Conservation (phyloP, 2,329 filamentous ascomycete species). For the Clathrospora elynae region DNA sequence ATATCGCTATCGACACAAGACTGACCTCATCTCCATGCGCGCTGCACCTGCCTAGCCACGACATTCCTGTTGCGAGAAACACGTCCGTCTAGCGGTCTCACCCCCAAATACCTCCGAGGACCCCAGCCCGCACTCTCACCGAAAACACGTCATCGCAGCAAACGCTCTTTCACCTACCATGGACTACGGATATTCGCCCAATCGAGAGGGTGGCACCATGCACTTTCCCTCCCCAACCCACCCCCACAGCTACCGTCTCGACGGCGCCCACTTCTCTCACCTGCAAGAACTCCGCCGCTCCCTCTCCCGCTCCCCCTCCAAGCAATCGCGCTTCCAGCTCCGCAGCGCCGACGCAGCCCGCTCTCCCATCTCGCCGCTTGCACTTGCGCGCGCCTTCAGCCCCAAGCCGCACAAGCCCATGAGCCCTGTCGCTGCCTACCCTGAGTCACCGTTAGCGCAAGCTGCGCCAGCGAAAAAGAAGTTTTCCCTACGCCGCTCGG, state of each 20-base stretch:
- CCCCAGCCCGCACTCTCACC: constrained; percentile 3
- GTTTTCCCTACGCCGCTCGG: constrained; percentile 54
- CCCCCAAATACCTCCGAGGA: constrained; percentile 9
- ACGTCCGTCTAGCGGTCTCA: constrained; percentile 19
- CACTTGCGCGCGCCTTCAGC: constrained; percentile 53
- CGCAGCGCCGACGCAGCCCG: constrained; percentile 53
- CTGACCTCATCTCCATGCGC: constrained; percentile 28
- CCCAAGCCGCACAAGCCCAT: constrained; percentile 54
- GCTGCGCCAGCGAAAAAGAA: constrained; percentile 66
- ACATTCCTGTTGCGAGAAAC: constrained; percentile 11
- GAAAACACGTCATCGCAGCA: constrained; percentile 6
- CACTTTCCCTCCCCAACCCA: constrained; percentile 82
- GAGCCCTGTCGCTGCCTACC: constrained; percentile 56
- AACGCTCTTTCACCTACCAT: constrained; percentile 36
- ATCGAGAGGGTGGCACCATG: constrained; percentile 72
- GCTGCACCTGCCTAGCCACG: constrained; percentile 23
- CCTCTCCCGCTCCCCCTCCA: constrained; percentile 91
- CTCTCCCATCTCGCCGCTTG: constrained; percentile 52
- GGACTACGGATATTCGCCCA: constrained; percentile 58
- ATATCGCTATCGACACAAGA: constrained; percentile 39
- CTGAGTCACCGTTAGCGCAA: constrained; percentile 63
- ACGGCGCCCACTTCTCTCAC: constrained; percentile 70
- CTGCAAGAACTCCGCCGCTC: constrained; percentile 85
- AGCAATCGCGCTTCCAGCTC: constrained; percentile 71
- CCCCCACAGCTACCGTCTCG: constrained; percentile 74